A percentile compares a stretch with the other conserved stretches of the same genome.
phyloP scores from a whole-genome alignment of 2,329 filamentous ascomycete genomes.

The Fusarium odoratissimum region DNA sequence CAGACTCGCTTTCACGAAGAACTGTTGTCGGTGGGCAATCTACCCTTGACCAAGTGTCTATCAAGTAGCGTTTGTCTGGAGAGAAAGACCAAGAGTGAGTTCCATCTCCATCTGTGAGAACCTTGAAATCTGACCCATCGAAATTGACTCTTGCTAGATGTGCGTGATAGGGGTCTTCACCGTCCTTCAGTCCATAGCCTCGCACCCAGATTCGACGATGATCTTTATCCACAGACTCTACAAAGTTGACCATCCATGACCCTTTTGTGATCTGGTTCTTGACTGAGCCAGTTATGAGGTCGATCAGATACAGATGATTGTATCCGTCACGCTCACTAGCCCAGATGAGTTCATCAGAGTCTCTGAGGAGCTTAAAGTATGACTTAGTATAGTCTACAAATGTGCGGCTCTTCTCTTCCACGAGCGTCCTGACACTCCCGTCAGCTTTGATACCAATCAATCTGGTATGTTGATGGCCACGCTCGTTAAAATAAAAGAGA shows the following conservation, averaged over 20 bases:
- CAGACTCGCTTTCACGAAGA: slow-evolving; percentile 36
- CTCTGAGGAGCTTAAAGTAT: slow-evolving; percentile 12
- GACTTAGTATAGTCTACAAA: slow-evolving; percentile 44
- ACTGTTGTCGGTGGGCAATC: slow-evolving; percentile 35
- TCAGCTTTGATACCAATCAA: slow-evolving; percentile 27
- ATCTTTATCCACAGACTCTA: slow-evolving; percentile 39
- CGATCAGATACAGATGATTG: slow-evolving; percentile 46
- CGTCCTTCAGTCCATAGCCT: slow-evolving; percentile 31
- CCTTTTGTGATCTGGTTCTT: slow-evolving; percentile 45
- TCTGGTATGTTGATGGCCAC: slow-evolving; percentile 42
- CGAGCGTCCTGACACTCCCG: slow-evolving; percentile 34
- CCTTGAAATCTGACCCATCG: slow-evolving; percentile 42
- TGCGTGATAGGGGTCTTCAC: slow-evolving; percentile 44
- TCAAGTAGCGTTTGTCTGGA: slow-evolving; percentile 33
- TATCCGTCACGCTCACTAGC: slow-evolving; percentile 46
- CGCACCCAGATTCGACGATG: slow-evolving; percentile 35
- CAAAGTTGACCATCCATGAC: slow-evolving; percentile 40
- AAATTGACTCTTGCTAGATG: slow-evolving; percentile 43
- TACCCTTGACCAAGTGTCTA: slow-evolving; percentile 45
- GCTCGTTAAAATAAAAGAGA: slow-evolving; percentile 45
- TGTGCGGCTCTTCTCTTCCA: slow-evolving; percentile 43
- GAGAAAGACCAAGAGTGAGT: slow-evolving; percentile 44
- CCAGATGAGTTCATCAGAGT: slow-evolving; percentile 44
- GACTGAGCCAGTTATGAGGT: slow-evolving; percentile 20
- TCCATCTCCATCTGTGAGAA: slow-evolving; percentile 45